Evolutionary conservation across 208 protist species (phyloP).

Genomic region (Wallacemonas rigidus): DNA sequence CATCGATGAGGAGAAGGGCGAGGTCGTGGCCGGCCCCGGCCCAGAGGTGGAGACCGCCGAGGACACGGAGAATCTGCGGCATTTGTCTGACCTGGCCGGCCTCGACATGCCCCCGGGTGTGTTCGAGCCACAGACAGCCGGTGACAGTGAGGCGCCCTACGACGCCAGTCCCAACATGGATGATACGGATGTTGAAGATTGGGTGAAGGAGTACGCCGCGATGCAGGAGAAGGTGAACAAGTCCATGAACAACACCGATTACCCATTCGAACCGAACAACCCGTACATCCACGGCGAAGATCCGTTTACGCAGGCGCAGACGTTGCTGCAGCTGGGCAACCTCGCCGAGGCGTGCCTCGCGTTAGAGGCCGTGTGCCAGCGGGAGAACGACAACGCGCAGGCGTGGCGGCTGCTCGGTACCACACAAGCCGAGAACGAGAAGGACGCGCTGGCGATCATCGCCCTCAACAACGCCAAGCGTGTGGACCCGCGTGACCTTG

Average conservation of each 20-base stretch:
- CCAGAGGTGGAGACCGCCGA: constrained; percentile 52
- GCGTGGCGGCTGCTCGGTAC: constrained; percentile 82
- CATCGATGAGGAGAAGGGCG: constrained; percentile 80
- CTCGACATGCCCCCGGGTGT: constrained; percentile 50
- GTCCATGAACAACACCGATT: constrained; percentile 71
- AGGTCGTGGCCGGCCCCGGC: constrained; percentile 70
- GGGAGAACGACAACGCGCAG: constrained; percentile 62
- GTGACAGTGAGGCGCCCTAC: constrained; percentile 17
- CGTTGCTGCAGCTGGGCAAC: constrained; percentile 74
- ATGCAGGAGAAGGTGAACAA: constrained; percentile 58
- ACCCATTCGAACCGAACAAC: constrained; percentile 90
- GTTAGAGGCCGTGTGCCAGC: constrained; percentile 89
- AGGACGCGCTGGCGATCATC: constrained; percentile 86
- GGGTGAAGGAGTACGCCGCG: constrained; percentile 74
- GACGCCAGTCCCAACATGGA: constrained; percentile 33
- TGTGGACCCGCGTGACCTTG: constrained; percentile 65
- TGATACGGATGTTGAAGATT: constrained; percentile 60
- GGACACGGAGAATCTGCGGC: constrained; percentile 64
- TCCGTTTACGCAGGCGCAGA: constrained; percentile 72
- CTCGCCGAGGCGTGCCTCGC: constrained; percentile 87
- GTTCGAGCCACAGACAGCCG: constrained; percentile 31
- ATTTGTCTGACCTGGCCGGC: constrained; percentile 48
- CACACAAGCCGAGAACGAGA: constrained; percentile 91
- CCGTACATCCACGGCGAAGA: constrained; percentile 80
- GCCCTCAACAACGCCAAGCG: constrained; percentile 82